phyloP scores from a whole-genome alignment of 345 rosid species.

The Salix udensis region DNA sequence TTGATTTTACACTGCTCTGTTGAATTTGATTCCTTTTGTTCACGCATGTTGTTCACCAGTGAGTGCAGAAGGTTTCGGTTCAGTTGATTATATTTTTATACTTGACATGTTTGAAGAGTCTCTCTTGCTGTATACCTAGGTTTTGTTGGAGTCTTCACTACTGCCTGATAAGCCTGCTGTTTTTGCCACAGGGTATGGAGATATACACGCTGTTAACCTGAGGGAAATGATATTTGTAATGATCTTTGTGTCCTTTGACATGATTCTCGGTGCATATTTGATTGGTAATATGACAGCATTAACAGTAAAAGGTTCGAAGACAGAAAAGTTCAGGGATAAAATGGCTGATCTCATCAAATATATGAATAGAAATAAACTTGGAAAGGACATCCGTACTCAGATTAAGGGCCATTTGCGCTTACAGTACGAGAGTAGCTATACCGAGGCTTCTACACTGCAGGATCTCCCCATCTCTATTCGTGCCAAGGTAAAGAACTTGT shows the following conservation, averaged over 20 bases:
- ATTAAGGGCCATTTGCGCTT: conserved; percentile 72
- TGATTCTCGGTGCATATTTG: conserved; percentile 94
- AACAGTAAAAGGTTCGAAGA: conserved; percentile 96
- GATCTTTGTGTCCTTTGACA: conserved; percentile 88
- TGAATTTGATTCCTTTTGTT: no score
- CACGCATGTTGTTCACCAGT: background rate
- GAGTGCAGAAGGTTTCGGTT: background rate
- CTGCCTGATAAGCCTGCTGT: conserved; percentile 7
- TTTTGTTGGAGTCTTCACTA: conserved; percentile 3
- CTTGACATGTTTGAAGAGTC: background rate
- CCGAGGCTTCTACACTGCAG: conserved; percentile 73
- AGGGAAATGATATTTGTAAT: conserved; percentile 97
- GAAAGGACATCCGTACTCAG: conserved; percentile 61
- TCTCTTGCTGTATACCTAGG: background rate
- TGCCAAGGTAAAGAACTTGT: conserved; percentile 57
- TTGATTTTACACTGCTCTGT: background rate
- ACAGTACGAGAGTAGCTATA: conserved; percentile 80
- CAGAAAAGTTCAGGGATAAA: conserved; percentile 89
- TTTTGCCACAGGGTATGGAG: conserved; percentile 78
- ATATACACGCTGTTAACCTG: conserved; percentile 86
- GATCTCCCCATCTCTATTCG: conserved; percentile 88
- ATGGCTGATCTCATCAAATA: conserved; percentile 82
- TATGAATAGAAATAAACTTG: conserved; percentile 81
- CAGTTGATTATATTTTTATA: background rate
- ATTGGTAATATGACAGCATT: conserved; percentile 98